Percentiles rank a stretch among this genome's conserved stretches.
Evolutionary conservation across 2,329 filamentous ascomycete species (phyloP).

Genomic region (Trichoderma sp.): DNA sequence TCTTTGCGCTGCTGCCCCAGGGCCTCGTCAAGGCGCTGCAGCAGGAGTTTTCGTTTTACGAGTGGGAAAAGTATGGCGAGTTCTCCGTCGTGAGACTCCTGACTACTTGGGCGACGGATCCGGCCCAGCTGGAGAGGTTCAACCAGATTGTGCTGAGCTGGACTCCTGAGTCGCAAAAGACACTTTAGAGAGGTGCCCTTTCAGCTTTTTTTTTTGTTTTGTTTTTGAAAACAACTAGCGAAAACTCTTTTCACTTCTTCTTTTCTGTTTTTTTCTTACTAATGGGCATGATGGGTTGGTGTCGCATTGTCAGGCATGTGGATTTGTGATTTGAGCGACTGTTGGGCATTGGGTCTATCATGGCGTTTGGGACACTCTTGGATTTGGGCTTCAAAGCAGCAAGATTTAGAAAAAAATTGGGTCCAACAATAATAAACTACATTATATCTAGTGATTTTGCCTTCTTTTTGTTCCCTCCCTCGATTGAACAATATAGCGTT

Average conservation of each 20-base stretch:
- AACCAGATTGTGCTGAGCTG: slow-evolving; percentile 37
- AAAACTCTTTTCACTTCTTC: neutral
- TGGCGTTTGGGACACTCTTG: slow-evolving; percentile 10
- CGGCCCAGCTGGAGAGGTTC: slow-evolving; percentile 47
- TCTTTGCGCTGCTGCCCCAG: slow-evolving; percentile 51
- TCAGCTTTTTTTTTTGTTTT: neutral
- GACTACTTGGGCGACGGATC: slow-evolving; percentile 56
- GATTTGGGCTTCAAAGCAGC: neutral
- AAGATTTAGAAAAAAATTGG: slow-evolving; percentile 4
- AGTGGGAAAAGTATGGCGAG: slow-evolving; percentile 50
- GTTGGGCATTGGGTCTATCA: neutral
- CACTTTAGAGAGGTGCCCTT: neutral
- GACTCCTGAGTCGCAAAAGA: slow-evolving; percentile 17
- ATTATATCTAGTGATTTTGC: neutral
- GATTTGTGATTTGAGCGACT: slow-evolving; percentile 12
- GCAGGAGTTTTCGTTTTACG: slow-evolving; percentile 51
- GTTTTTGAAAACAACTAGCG: neutral
- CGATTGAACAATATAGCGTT: too few relatives aligned
- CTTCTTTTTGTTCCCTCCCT: neutral
- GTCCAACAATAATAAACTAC: neutral
- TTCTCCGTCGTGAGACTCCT: slow-evolving; percentile 50
- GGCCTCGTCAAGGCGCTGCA: slow-evolving; percentile 46
- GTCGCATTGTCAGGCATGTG: neutral
- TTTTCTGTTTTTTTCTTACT: neutral
- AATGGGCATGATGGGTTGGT: neutral